Percentiles rank a stretch among this genome's conserved stretches.
Evolutionary conservation across 83 land plant genomes (phyloP).

Genomic region (Thuja plicata): DNA sequence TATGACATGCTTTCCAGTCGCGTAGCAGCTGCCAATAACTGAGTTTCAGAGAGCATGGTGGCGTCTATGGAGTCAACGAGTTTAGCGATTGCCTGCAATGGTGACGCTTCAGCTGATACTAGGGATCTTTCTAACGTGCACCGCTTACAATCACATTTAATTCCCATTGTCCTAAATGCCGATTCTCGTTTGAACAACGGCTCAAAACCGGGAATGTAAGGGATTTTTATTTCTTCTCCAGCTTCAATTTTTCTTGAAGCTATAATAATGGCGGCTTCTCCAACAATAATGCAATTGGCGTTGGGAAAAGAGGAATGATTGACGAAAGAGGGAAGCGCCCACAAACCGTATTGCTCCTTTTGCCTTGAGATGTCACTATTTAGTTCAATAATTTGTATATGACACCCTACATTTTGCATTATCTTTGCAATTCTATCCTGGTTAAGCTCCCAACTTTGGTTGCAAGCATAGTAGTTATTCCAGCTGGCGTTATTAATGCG

Average conservation of each 20-base stretch:
- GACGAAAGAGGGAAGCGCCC: slow-evolving; percentile 23
- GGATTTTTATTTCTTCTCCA: slow-evolving; percentile 15
- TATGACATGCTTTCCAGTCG: too few relatives aligned
- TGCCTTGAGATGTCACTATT: too few relatives aligned
- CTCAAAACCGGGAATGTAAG: slow-evolving; percentile 19
- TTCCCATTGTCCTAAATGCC: too few relatives aligned
- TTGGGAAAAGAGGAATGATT: slow-evolving; percentile 27
- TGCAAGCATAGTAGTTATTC: neutral
- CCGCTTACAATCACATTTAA: too few relatives aligned
- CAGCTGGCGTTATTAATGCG: neutral
- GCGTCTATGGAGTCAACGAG: too few relatives aligned
- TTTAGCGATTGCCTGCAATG: too few relatives aligned
- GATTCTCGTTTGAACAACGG: neutral
- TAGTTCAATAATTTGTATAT: neutral
- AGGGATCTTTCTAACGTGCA: too few relatives aligned
- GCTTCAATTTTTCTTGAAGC: slow-evolving; percentile 5
- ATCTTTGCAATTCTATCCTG: neutral
- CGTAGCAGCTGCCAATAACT: too few relatives aligned
- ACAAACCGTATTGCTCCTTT: neutral
- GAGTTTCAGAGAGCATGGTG: too few relatives aligned
- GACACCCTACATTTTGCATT: neutral
- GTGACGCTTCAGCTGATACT: too few relatives aligned
- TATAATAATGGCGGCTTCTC: slow-evolving; percentile 23
- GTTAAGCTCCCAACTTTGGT: neutral
- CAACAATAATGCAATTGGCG: slow-evolving; percentile 11